Evolutionary conservation across 352 stramenopile species (phyloP), one percentile per base, ranked within the genome.

Genomic region (Globisporangium mamillatum): DNA sequence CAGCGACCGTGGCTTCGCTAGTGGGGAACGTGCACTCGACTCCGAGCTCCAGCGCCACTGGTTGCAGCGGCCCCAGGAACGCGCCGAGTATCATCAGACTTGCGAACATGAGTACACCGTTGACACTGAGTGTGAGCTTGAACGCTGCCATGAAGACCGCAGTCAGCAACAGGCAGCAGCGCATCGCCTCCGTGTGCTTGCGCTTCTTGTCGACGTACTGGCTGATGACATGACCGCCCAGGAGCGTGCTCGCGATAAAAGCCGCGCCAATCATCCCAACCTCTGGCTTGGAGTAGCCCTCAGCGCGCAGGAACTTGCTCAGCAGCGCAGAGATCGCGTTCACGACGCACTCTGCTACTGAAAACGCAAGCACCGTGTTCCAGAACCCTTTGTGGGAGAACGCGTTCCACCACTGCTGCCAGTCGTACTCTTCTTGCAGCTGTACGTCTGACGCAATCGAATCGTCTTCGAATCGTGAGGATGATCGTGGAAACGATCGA

Each of bases 21-120:
- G 84, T 92, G 4, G 84, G 84, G 59, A 86, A 88, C 1, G 84
- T 73, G 25, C 84, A 92, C 41, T 92, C 84, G 10, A 91, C 84
- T 9, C 82, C 82, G 0, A 92, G 71, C 53, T 92, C 82, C 4
- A 92, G 70, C 18, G 82, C 80, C 59, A 92, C 84, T 0, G 84
- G 84, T 48, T 92, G 84, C 18, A 90, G 61, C 4, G 84, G 84
- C 4, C 84, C 84, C 0, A 92, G 69, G 25, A 86, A 84, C 0
- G 79, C 76, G 14, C 84, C 84, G 1, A 80, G 67, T 9, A 71
- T 24, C 68, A 84, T 73, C 2, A 92, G 72, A n/a, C 79, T 77
- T 41, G 75, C 64, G 4, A 92, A 48, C 56, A 77, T 89, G 3
- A 80, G 27, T 16, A 79, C 60, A 1, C 78, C 76, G 3, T 75